Evolutionary conservation across 495 filamentous ascomycete species (phyloP).

Genomic region (Lasiosphaeria miniovina): DNA sequence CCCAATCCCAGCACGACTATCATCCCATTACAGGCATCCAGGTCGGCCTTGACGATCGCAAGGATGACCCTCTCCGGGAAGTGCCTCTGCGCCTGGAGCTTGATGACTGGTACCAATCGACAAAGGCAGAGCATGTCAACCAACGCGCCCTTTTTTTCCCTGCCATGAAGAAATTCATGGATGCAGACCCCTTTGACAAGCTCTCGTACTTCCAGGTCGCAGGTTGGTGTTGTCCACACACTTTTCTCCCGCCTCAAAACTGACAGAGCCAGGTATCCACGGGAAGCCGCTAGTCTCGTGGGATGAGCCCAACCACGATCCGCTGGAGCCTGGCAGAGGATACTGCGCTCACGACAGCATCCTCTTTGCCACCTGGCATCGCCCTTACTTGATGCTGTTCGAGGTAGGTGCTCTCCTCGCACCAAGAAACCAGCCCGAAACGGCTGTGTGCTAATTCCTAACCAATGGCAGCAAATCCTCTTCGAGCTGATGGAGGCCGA

Average conservation of each 20-base stretch:
- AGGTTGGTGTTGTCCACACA: conserved; percentile 1
- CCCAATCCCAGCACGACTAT: no score
- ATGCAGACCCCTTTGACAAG: neutral
- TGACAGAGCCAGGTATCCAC: neutral
- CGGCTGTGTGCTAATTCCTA: neutral
- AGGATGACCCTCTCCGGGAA: no score
- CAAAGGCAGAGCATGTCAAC: conserved; percentile 5
- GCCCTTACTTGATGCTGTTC: conserved; percentile 57
- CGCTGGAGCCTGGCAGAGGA: no score
- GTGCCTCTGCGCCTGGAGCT: conserved; percentile 11
- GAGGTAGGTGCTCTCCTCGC: neutral
- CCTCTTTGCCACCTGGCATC: conserved; percentile 64
- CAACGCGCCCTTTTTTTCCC: conserved; percentile 9
- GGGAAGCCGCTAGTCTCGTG: neutral
- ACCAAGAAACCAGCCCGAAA: neutral
- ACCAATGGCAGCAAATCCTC: neutral
- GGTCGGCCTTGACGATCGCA: neutral
- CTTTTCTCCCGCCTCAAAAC: neutral
- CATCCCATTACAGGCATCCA: conserved; percentile 11
- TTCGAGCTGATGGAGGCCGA: conserved; percentile 46
- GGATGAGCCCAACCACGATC: neutral
- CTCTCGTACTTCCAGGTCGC: conserved; percentile 10
- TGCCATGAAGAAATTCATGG: conserved; percentile 6
- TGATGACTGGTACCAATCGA: conserved; percentile 9
- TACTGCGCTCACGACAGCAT: conserved; percentile 61